A percentile compares a stretch with the other conserved stretches of the same genome.
phyloP scores from a whole-genome alignment of 2,329 filamentous ascomycete species.

The Talaromyces sp. region DNA sequence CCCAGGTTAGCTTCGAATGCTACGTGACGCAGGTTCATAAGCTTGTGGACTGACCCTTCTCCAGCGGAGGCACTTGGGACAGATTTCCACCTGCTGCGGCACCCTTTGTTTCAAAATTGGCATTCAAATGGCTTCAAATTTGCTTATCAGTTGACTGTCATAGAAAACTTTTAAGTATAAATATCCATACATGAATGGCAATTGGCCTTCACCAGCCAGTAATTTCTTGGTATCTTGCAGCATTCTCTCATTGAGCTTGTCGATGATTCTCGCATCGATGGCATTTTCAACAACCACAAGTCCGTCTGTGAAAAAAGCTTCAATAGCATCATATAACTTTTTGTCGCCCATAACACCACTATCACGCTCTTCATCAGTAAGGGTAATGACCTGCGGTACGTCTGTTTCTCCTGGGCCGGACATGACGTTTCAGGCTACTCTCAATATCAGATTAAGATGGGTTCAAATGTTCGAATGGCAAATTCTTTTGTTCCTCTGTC shows the following conservation, averaged over 20 bases:
- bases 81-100: conserved; percentile 3
- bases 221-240: conserved; percentile 4
- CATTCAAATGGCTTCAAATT: background rate
- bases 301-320: conserved; percentile 3
- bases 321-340: conserved; percentile 3
- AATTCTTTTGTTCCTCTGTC: background rate
- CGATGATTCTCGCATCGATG: background rate
- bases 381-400: background rate
- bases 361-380: conserved; percentile 1
- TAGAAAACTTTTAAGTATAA: background rate
- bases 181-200: background rate
- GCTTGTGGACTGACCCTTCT: background rate
- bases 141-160: background rate
- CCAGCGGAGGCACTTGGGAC: conserved; percentile 4
- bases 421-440: background rate
- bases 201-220: background rate
- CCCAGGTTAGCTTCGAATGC: background rate
- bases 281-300: conserved; percentile 4
- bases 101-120: conserved; percentile 1
- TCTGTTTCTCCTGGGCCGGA: background rate
- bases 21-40: background rate
- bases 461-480: background rate
- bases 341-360: conserved; percentile 4
- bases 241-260: conserved; percentile 5
- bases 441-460: background rate